Evolutionary conservation across 192 early-diverging fungal species (phyloP).

Genomic region (Coemansia sp.): DNA sequence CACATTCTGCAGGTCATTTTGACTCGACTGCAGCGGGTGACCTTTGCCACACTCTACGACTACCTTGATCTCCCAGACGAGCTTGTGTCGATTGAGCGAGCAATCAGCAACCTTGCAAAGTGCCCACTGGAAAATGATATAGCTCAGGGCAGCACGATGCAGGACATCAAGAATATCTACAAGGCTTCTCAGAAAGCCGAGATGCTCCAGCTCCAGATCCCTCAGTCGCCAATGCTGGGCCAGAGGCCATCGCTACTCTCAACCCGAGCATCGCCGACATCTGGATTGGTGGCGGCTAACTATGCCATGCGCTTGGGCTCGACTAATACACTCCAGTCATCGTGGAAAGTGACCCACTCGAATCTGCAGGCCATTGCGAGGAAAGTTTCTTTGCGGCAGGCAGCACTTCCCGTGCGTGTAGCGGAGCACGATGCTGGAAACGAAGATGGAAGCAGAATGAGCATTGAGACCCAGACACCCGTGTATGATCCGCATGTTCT

Average conservation of each 20-base stretch:
- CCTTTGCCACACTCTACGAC: constrained; percentile 83
- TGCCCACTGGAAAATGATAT: constrained; percentile 21
- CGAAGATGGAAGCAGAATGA: not conserved
- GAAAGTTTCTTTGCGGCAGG: constrained; percentile 5
- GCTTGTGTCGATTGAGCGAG: constrained; percentile 80
- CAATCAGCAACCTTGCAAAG: constrained; percentile 70
- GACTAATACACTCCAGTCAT: constrained; percentile 15
- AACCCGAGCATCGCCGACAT: constrained; percentile 9
- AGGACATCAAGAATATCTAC: constrained; percentile 15
- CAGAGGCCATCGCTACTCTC: not conserved
- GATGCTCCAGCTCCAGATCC: not conserved
- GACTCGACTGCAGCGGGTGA: constrained; percentile 93
- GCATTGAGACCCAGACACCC: not conserved
- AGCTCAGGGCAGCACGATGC: constrained; percentile 17
- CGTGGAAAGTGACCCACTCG: constrained; percentile 40
- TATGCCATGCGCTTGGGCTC: constrained; percentile 8
- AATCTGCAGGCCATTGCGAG: constrained; percentile 20
- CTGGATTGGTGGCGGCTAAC: constrained; percentile 5
- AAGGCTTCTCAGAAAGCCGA: not conserved
- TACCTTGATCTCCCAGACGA: constrained; percentile 88
- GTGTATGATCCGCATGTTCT: not conserved
- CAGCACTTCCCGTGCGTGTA: not conserved
- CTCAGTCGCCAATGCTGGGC: constrained; percentile 18
- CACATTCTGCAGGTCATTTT: constrained; percentile 96
- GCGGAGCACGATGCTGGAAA: not conserved